Conservation (phyloP, 768 basidiomycete species). For the Tylopilus sp. region DNA sequence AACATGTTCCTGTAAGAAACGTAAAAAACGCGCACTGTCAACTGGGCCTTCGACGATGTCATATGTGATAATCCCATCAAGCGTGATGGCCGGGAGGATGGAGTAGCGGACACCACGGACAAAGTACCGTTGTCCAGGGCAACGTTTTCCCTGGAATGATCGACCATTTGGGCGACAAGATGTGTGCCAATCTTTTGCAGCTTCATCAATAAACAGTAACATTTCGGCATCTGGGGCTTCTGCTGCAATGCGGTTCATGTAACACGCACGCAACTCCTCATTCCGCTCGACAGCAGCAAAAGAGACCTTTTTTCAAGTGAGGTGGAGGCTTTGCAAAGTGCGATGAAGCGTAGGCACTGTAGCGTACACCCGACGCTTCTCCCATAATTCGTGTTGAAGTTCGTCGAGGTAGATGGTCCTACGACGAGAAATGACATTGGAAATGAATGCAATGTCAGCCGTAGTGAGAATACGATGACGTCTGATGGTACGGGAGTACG, state of each 20-base stretch:
- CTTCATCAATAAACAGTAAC: slow-evolving; percentile 18
- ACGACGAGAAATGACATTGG: not conserved
- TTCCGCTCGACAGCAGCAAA: slow-evolving; percentile 9
- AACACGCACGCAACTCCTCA: not conserved
- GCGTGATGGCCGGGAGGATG: slow-evolving; percentile 17
- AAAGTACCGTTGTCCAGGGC: not conserved
- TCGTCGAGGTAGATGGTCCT: slow-evolving; percentile 3
- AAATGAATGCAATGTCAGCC: not conserved
- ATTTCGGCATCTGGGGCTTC: slow-evolving; percentile 17
- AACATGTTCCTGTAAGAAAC: slow-evolving; percentile 9
- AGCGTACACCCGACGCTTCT: not conserved
- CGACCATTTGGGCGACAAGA: not conserved
- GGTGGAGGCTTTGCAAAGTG: not conserved
- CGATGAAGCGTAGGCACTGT: not conserved
- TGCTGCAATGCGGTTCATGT: slow-evolving; percentile 8
- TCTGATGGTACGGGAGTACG: not conserved
- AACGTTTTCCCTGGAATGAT: not conserved
- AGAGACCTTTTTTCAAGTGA: slow-evolving; percentile 8
- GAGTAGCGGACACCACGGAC: not conserved
- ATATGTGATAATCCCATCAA: slow-evolving; percentile 19
- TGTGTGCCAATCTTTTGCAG: not conserved
- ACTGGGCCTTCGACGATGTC: slow-evolving; percentile 18
- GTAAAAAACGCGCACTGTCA: not conserved
- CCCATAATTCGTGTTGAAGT: not conserved
- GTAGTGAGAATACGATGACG: not conserved